phyloP scores from a whole-genome alignment of 2,329 filamentous ascomycete genomes.

The Pseudocercospora fijiensis region DNA sequence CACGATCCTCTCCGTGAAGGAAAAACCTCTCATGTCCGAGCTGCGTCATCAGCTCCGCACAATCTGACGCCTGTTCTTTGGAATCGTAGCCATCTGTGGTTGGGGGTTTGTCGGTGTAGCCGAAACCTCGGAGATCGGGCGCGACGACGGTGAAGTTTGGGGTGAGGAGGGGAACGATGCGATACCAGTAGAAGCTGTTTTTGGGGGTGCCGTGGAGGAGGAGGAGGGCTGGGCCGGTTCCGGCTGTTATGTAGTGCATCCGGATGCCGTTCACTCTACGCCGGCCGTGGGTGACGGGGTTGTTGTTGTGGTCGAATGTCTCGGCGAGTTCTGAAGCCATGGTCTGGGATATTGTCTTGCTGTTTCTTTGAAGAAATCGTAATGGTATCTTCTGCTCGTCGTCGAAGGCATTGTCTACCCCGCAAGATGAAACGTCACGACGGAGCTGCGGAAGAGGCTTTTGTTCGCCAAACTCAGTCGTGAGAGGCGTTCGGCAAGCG shows the following conservation, averaged over 20 bases:
- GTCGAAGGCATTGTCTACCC: neutral
- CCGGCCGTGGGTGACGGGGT: slow-evolving; percentile 34
- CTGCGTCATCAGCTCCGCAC: slow-evolving; percentile 39
- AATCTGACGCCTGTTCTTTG: slow-evolving; percentile 39
- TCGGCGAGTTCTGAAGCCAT: slow-evolving; percentile 29
- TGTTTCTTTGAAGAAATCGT: neutral
- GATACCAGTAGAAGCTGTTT: slow-evolving; percentile 42
- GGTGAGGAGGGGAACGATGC: slow-evolving; percentile 38
- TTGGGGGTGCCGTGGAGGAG: slow-evolving; percentile 39
- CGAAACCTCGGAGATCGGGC: slow-evolving; percentile 41
- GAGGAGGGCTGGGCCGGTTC: slow-evolving; percentile 33
- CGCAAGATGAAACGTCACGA: neutral
- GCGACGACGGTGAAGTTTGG: slow-evolving; percentile 41
- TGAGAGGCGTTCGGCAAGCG: neutral
- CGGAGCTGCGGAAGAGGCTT: neutral
- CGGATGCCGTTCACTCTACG: slow-evolving; percentile 38
- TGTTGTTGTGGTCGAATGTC: slow-evolving; percentile 35
- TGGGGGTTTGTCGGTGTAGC: slow-evolving; percentile 44
- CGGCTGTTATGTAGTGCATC: slow-evolving; percentile 38
- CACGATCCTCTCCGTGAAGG: slow-evolving; percentile 40
- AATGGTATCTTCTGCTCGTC: neutral
- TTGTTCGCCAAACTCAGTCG: neutral
- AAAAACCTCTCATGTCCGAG: slow-evolving; percentile 39
- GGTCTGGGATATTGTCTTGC: neutral
- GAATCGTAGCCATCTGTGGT: slow-evolving; percentile 42